A percentile compares a stretch with the other conserved stretches of the same genome.
Conservation (phyloP, 164 flowering plant species). For the Litsea cubeba region DNA sequence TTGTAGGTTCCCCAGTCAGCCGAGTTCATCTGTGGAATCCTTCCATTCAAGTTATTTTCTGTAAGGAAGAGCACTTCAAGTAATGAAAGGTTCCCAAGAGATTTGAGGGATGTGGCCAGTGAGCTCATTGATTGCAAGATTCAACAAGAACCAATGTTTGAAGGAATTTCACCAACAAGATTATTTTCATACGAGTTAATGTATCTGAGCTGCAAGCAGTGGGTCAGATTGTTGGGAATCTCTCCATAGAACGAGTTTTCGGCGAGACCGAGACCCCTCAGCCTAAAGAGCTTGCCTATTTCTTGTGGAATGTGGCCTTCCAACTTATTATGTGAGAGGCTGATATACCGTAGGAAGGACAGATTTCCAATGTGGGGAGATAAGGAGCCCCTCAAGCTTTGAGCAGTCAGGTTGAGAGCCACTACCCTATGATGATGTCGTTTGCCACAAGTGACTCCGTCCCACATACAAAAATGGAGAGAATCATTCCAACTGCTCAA, state of each 20-base stretch:
- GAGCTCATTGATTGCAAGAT: background rate
- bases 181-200: background rate
- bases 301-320: slow-evolving; percentile 27
- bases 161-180: background rate
- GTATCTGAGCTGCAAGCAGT: slow-evolving; percentile 12
- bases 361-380: slow-evolving; percentile 38
- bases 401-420: slow-evolving; percentile 13
- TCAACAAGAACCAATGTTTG: background rate
- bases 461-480: slow-evolving; percentile 31
- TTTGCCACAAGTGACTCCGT: slow-evolving; percentile 28
- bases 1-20: slow-evolving; percentile 7
- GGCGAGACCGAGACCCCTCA: slow-evolving; percentile 27
- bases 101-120: slow-evolving; percentile 5
- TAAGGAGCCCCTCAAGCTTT: slow-evolving; percentile 21
- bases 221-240: slow-evolving; percentile 27
- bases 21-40: slow-evolving; percentile 18
- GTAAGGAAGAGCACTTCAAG: background rate
- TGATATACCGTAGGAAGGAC: slow-evolving; percentile 31
- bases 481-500: slow-evolving; percentile 33
- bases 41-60: slow-evolving; percentile 4
- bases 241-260: slow-evolving; percentile 26
- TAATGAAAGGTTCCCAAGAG: slow-evolving; percentile 14
- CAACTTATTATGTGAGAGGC: slow-evolving; percentile 29
- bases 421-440: slow-evolving; percentile 15
- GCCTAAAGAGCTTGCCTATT: slow-evolving; percentile 24